Conservation (phyloP, 106 monocot genomes). For the Hemerocallis citrina region DNA sequence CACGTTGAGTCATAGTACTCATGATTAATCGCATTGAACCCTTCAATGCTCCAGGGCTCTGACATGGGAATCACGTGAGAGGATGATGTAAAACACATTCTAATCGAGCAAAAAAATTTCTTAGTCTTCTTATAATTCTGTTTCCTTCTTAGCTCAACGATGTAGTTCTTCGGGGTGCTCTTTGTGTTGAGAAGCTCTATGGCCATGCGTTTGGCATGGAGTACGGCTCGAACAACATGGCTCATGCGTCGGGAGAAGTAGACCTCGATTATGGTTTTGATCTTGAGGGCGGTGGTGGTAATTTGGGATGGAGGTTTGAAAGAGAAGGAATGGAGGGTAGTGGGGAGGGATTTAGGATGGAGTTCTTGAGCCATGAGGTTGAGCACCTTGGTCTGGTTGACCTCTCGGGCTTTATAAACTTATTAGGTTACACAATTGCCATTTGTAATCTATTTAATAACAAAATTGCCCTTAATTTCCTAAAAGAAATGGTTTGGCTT, state of each 20-base stretch:
- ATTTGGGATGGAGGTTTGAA: slow-evolving; percentile 15
- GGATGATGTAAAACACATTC: slow-evolving; percentile 22
- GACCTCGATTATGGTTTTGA: slow-evolving; percentile 40
- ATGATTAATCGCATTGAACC: slow-evolving; percentile 3
- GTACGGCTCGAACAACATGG: slow-evolving; percentile 29
- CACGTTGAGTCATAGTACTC: slow-evolving; percentile 47
- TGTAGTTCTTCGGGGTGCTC: neutral
- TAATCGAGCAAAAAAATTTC: slow-evolving; percentile 13
- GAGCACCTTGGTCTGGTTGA: slow-evolving; percentile 5
- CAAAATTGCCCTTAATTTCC: slow-evolving; percentile 11
- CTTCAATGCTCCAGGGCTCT: slow-evolving; percentile 13
- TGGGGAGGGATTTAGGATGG: slow-evolving; percentile 6
- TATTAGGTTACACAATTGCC: neutral
- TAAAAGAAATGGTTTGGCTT: slow-evolving; percentile 9
- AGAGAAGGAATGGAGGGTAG: slow-evolving; percentile 8
- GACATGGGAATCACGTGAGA: slow-evolving; percentile 39
- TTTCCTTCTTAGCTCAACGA: slow-evolving; percentile 10
- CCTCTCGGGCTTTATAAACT: slow-evolving; percentile 14
- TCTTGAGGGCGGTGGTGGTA: slow-evolving; percentile 27
- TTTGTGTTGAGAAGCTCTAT: slow-evolving; percentile 16
- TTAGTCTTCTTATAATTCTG: slow-evolving; percentile 17
- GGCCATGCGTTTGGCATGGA: slow-evolving; percentile 26
- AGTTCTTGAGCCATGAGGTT: slow-evolving; percentile 32
- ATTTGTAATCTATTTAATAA: neutral
- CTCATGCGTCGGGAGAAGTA: slow-evolving; percentile 24